Conservation (phyloP, 2,329 filamentous ascomycete genomes). For the Phialophora verrucosa region DNA sequence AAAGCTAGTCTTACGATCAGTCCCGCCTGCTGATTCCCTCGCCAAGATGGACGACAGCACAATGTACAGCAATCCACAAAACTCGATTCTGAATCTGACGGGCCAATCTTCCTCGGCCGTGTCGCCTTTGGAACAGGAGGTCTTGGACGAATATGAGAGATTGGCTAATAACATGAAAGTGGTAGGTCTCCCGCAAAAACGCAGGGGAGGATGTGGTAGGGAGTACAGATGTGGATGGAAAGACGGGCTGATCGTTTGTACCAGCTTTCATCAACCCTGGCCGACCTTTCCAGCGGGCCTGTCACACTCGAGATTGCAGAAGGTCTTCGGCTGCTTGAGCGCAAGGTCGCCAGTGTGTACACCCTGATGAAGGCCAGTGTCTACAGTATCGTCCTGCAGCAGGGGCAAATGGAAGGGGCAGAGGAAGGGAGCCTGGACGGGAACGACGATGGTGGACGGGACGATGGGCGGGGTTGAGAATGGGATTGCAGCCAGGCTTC, state of each 20-base stretch:
- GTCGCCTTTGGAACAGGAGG: conserved; percentile 81
- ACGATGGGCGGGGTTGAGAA: conserved; percentile 8
- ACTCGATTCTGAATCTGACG: conserved; percentile 27
- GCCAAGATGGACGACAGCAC: conserved; percentile 38
- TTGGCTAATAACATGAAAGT: conserved; percentile 90
- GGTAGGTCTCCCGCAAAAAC: conserved; percentile 55
- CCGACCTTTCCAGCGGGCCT: conserved; percentile 70
- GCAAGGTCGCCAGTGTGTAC: conserved; percentile 93
- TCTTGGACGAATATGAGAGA: conserved; percentile 90
- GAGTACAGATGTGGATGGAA: neutral
- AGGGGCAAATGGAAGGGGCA: conserved; percentile 74
- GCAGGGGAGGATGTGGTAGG: neutral
- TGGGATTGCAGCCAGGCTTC: neutral
- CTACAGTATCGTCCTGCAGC: conserved; percentile 97
- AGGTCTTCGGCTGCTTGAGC: conserved; percentile 82
- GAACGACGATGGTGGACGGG: conserved; percentile 8
- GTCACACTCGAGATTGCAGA: conserved; percentile 80
- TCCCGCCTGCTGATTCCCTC: neutral
- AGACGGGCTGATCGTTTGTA: conserved; percentile 18
- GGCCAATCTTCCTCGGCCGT: conserved; percentile 26
- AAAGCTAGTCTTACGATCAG: neutral
- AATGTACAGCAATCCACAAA: conserved; percentile 26
- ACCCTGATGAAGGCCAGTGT: conserved; percentile 97
- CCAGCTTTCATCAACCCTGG: conserved; percentile 66
- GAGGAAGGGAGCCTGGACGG: conserved; percentile 23